Evolutionary conservation across 2,329 filamentous ascomycete species (phyloP), one percentile per base, ranked within the genome.

Genomic region (Parafenestella ontariensis): DNA sequence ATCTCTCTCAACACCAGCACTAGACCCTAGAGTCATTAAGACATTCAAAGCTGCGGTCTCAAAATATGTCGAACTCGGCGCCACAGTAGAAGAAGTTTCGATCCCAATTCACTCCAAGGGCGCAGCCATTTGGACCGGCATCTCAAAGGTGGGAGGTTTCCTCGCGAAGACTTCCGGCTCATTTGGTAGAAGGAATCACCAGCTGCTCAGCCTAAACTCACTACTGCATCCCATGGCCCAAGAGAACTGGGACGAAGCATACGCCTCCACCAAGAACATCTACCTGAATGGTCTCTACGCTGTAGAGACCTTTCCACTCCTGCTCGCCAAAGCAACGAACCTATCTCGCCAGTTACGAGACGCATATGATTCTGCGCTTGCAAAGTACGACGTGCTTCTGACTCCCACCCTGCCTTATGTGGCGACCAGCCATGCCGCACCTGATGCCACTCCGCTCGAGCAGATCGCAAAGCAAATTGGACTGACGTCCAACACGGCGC

Each of bases 401-500:
- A 83, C 78, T 66, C 81, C 82, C 0, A 83, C 81, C 0, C 76
- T 82, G 0, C 81, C 81, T 0, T 77, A 78, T 44, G 77, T 82
- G 2, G 79, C 79, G 2, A 79, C 79, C 0, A 75, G 72, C 13
- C 79, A 83, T 46, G 76, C 78, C 0, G 58, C 62, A 1, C 59
- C 71, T 9, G 75, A 75, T 55, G 76, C 72, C 1, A 74, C 75
- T 1, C 79, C 79, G 2, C 68, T 77, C 15, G 76, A 79, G 41
- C 80, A 79, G 17, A 81, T 84, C 42, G 75, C 77, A 46, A 80
- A 80, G 10, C 82, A 81, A 28, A 81, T 85, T 29, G 84, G 85
- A 0, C 64, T 84, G 53, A 84, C 81, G 0, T 78, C 76, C 15
- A 87, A 87, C 58, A 87, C 84, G 4, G 81, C 81, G 9, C 76